Conservation (phyloP, 129 eudicot species). For the Artemisia annua region DNA sequence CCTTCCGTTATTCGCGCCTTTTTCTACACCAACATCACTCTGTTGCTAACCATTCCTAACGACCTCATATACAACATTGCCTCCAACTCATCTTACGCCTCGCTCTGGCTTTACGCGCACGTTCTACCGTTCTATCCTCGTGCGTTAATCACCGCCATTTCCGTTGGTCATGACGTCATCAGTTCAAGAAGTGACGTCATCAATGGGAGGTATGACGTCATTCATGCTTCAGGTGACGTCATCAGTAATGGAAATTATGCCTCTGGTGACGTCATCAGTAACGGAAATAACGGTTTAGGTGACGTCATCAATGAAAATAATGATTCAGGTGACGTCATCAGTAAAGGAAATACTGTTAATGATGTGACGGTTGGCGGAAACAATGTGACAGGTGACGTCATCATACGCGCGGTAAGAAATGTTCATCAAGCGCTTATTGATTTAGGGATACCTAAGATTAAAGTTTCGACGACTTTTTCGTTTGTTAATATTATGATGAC, state of each 20-base stretch:
- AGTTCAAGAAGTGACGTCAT: constrained; percentile 38
- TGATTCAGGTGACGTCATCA: too few relatives aligned
- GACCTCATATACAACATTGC: constrained; percentile 46
- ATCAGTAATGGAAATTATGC: too few relatives aligned
- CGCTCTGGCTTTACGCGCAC: constrained; percentile 52
- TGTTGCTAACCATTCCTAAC: constrained; percentile 28
- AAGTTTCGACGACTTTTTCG: constrained; percentile 74
- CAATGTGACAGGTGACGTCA: constrained; percentile 36
- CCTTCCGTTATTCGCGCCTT: constrained; percentile 32
- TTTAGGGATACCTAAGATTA: constrained; percentile 57
- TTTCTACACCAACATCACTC: constrained; percentile 29
- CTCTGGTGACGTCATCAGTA: too few relatives aligned
- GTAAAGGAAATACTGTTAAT: background rate
- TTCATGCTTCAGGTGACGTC: too few relatives aligned
- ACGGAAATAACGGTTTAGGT: too few relatives aligned
- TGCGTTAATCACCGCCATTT: constrained; percentile 57
- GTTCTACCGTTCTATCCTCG: constrained; percentile 80
- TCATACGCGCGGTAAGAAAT: constrained; percentile 65
- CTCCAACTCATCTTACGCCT: constrained; percentile 58
- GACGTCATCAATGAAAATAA: too few relatives aligned
- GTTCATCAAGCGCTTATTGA: constrained; percentile 46
- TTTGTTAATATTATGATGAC: constrained; percentile 49
- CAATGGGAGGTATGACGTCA: background rate
- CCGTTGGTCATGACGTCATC: constrained; percentile 57
- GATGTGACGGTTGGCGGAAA: constrained; percentile 30